Evolutionary conservation across 495 filamentous ascomycete genomes (phyloP).

Genomic region (Hypoxylon cercidicola): DNA sequence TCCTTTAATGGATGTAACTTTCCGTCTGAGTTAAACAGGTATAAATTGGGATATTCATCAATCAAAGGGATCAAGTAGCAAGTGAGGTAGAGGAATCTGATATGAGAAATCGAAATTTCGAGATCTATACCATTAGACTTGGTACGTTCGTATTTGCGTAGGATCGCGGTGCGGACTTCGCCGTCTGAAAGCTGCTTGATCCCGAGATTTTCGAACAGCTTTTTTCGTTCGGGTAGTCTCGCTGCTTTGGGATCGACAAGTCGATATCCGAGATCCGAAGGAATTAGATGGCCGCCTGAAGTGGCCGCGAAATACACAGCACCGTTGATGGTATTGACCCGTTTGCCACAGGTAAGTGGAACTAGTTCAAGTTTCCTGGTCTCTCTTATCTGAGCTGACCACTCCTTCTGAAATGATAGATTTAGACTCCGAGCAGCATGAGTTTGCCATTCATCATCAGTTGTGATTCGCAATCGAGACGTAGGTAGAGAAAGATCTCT

Average conservation of each 20-base stretch:
- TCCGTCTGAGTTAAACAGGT: constrained; percentile 16
- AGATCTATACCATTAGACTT: constrained; percentile 9
- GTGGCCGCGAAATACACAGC: constrained; percentile 38
- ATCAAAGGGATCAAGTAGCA: constrained; percentile 8
- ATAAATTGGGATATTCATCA: constrained; percentile 10
- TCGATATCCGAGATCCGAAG: constrained; percentile 30
- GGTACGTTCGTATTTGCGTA: constrained; percentile 12
- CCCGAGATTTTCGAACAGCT: constrained; percentile 45
- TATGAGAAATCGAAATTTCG: constrained; percentile 34
- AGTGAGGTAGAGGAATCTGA: constrained; percentile 49
- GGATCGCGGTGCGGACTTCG: constrained; percentile 11
- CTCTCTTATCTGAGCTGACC: not conserved
- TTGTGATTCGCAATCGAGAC: constrained; percentile 11
- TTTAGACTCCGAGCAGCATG: constrained; percentile 25
- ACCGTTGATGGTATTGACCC: constrained; percentile 20
- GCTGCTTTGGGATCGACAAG: constrained; percentile 32
- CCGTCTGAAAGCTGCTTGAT: constrained; percentile 10
- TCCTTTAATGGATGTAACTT: constrained; percentile 4
- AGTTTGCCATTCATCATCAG: constrained; percentile 38
- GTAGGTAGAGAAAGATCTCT: constrained; percentile 18
- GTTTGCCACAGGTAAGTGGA: constrained; percentile 21
- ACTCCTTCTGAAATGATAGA: constrained; percentile 8
- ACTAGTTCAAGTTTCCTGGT: constrained; percentile 26
- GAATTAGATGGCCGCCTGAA: constrained; percentile 34
- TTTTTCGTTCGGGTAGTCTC: constrained; percentile 28